Conservation (phyloP, 345 rosid species). For the Cardiospermum halicacabum region DNA sequence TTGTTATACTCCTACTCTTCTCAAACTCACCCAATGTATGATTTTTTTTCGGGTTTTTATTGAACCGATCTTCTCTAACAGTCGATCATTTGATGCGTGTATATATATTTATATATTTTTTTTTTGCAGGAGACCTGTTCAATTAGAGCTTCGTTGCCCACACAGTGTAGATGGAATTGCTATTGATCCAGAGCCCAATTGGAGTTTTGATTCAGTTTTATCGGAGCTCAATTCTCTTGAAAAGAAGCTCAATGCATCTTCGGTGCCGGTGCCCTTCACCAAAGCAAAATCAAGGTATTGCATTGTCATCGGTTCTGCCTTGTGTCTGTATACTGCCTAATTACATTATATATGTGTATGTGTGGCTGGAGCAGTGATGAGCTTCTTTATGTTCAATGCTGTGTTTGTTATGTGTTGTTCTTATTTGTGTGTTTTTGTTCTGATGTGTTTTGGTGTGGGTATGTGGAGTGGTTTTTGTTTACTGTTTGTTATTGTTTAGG, state of each 20-base stretch:
- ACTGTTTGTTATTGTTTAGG: constrained; percentile 9
- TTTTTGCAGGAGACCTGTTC: constrained; percentile 49
- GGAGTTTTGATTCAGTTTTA: constrained; percentile 56
- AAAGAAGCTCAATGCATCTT: constrained; percentile 46
- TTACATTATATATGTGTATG: neutral
- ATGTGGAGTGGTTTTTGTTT: neutral
- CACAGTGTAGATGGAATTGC: constrained; percentile 48
- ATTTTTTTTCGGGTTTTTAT: neutral
- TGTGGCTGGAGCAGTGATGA: neutral
- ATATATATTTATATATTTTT: neutral
- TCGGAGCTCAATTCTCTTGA: constrained; percentile 67
- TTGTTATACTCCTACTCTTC: neutral
- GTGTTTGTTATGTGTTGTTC: neutral
- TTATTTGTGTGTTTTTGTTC: neutral
- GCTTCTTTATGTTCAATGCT: neutral
- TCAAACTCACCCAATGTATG: neutral
- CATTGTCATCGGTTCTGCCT: neutral
- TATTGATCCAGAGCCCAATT: constrained; percentile 70
- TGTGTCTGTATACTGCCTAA: neutral
- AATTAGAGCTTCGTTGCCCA: constrained; percentile 58
- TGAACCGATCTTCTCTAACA: neutral
- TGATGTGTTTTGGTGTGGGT: neutral
- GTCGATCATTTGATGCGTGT: neutral
- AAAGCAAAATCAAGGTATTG: constrained; percentile 43
- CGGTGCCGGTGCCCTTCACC: constrained; percentile 37